Conservation (phyloP, 2,329 filamentous ascomycete genomes). For the Talaromyces sp. region DNA sequence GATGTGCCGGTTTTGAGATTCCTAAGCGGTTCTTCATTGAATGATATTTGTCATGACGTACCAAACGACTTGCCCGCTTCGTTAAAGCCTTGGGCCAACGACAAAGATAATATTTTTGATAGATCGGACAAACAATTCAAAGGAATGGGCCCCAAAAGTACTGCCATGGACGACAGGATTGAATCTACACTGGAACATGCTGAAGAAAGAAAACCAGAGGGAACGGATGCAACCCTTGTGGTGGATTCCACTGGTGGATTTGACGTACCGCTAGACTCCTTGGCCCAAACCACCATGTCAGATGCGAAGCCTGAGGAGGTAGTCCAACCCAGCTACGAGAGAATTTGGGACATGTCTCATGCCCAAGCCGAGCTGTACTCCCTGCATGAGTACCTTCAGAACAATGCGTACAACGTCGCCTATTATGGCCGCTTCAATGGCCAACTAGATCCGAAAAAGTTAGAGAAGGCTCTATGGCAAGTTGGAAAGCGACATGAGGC, state of each 20-base stretch:
- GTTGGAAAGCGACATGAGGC: constrained; percentile 11
- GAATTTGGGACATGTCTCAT: constrained; percentile 17
- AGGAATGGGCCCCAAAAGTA: no score
- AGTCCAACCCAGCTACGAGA: constrained; percentile 27
- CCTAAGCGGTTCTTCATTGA: constrained; percentile 36
- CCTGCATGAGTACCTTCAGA: constrained; percentile 8
- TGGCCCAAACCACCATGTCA: constrained; percentile 22
- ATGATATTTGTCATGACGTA: constrained; percentile 24
- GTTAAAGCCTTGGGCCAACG: background rate
- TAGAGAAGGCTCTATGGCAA: background rate
- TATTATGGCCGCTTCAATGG: constrained; percentile 20
- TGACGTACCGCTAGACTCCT: constrained; percentile 16
- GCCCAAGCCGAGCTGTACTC: constrained; percentile 9
- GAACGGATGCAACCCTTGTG: background rate
- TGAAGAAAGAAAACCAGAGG: background rate
- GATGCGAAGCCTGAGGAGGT: no score
- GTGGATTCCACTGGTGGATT: background rate
- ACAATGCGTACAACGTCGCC: constrained; percentile 6
- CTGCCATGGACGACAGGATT: background rate
- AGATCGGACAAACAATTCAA: background rate
- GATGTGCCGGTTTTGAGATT: constrained; percentile 51
- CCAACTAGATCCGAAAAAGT: background rate
- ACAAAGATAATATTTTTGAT: background rate
- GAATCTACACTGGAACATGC: background rate
- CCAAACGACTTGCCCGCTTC: background rate